phyloP scores from a whole-genome alignment of 2,329 filamentous ascomycete genomes.

The Teratosphaeria gauchensis region DNA sequence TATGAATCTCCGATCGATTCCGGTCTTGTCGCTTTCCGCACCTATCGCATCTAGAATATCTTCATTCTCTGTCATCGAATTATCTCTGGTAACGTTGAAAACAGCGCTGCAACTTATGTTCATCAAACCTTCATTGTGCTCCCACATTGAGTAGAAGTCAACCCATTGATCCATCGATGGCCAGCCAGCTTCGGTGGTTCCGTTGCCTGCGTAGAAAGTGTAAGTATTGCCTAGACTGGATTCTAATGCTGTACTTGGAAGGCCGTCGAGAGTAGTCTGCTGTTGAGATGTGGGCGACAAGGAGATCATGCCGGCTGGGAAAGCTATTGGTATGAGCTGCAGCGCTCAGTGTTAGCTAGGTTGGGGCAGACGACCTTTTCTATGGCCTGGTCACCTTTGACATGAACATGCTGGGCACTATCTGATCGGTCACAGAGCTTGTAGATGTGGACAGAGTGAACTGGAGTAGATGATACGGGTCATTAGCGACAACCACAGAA shows the following conservation, averaged over 20 bases:
- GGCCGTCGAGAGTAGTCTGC: neutral
- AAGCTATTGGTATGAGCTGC: neutral
- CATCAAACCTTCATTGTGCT: constrained; percentile 1
- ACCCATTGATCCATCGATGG: neutral
- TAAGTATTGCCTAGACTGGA: neutral
- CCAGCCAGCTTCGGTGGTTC: neutral
- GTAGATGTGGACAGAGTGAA: neutral
- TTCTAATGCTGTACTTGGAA: neutral
- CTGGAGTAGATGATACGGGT: neutral
- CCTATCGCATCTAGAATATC: neutral
- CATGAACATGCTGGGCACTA: neutral
- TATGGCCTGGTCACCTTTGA: neutral
- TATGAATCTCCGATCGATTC: neutral
- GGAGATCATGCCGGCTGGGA: neutral
- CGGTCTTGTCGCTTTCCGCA: neutral
- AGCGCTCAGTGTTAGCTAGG: neutral
- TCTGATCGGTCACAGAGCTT: neutral
- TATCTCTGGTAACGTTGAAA: neutral
- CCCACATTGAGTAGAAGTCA: neutral
- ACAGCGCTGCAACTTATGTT: neutral
- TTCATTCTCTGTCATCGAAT: neutral
- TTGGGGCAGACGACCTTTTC: neutral
- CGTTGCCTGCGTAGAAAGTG: neutral
- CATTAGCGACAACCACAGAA: neutral
- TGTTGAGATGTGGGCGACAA: neutral